Conservation (phyloP, 176 grass and related monocot genomes). For the Thalia dealbata region DNA sequence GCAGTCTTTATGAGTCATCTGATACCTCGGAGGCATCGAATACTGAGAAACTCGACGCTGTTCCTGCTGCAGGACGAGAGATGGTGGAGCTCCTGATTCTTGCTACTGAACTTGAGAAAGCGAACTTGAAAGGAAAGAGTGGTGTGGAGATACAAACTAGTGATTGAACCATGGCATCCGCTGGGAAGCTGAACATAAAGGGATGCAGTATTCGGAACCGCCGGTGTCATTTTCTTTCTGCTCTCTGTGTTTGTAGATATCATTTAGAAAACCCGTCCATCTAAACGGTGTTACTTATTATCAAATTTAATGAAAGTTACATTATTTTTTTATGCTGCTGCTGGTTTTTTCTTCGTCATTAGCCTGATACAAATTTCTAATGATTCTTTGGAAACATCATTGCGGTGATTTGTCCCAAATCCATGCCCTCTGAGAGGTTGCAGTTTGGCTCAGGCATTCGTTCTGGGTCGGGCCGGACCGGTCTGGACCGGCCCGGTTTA, state of each 20-base stretch:
- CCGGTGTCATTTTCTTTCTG: not conserved
- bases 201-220: no score
- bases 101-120: slow-evolving; percentile 44
- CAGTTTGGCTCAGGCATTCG: no score
- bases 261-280: not conserved
- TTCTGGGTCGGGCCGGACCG: no score
- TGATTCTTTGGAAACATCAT: no score
- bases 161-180: not conserved
- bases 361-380: no score
- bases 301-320: not conserved
- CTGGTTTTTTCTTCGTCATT: no score
- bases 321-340: not conserved
- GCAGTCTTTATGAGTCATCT: slow-evolving; percentile 36
- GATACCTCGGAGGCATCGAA: slow-evolving; percentile 34
- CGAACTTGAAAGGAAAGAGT: slow-evolving; percentile 31
- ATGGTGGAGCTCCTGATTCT: slow-evolving; percentile 88
- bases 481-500: no score
- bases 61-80: slow-evolving; percentile 49
- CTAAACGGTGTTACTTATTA: not conserved
- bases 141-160: not conserved
- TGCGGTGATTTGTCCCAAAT: no score
- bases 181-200: no score
- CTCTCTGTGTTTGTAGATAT: not conserved
- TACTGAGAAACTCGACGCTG: slow-evolving; percentile 36
- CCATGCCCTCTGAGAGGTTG: no score